A percentile compares a stretch with the other conserved stretches of the same genome.
phyloP scores from a whole-genome alignment of 768 basidiomycete species.

The Boletus subcaerulescens region DNA sequence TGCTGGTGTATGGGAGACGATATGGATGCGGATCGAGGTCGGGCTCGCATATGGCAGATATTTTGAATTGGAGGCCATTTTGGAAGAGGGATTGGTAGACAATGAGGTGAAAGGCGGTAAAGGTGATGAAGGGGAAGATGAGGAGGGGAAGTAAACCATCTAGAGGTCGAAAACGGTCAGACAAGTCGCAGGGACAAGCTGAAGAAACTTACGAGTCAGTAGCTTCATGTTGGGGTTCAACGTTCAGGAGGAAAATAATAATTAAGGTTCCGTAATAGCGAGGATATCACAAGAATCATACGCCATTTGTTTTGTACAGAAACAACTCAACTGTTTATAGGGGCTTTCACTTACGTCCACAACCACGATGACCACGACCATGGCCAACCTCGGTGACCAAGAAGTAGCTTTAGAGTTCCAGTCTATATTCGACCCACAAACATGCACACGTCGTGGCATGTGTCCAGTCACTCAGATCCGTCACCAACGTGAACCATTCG shows the following conservation, averaged over 20 bases:
- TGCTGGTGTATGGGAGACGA: conserved; percentile 40
- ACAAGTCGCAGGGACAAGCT: too few species aligned
- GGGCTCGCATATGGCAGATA: conserved; percentile 36
- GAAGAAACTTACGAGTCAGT: background rate
- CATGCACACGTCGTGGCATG: conserved; percentile 68
- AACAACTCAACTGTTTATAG: background rate
- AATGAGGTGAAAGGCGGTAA: conserved; percentile 9
- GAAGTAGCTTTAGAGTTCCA: conserved; percentile 20
- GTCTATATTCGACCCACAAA: conserved; percentile 57
- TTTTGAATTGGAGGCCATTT: conserved; percentile 6
- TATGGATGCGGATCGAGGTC: conserved; percentile 24
- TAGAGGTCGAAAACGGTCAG: background rate
- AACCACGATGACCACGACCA: background rate
- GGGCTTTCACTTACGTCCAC: background rate
- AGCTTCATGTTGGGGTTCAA: conserved; percentile 4
- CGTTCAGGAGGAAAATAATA: too few species aligned
- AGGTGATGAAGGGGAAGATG: conserved; percentile 17
- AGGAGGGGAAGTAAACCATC: conserved; percentile 18
- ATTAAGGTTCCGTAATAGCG: too few species aligned
- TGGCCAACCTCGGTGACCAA: conserved; percentile 10
- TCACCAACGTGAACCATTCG: conserved; percentile 45
- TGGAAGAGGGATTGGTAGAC: conserved; percentile 12
- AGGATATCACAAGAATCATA: too few species aligned
- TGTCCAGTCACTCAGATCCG: conserved; percentile 64
- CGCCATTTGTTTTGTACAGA: too few species aligned